phyloP scores from a whole-genome alignment of 345 rosid species.

The Aquilaria sinensis region DNA sequence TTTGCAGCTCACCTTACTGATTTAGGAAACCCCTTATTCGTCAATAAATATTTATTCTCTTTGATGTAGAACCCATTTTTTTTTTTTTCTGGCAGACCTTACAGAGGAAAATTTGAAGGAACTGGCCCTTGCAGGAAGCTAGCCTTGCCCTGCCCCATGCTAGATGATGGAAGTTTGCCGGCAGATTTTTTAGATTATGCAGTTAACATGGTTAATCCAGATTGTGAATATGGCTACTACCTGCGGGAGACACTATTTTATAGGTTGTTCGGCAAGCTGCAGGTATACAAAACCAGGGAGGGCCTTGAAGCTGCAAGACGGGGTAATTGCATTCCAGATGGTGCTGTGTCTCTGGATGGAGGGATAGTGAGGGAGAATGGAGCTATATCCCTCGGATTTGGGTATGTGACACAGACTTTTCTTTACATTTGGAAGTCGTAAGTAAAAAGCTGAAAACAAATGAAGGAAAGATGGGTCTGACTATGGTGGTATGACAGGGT shows the following conservation, averaged over 20 bases:
- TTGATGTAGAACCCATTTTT: not conserved
- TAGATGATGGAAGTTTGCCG: conserved; percentile 30
- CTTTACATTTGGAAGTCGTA: not conserved
- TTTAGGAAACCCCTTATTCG: not conserved
- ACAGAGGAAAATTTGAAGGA: conserved; percentile 17
- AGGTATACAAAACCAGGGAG: conserved; percentile 46
- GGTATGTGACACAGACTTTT: conserved; percentile 23
- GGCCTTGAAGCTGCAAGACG: conserved; percentile 34
- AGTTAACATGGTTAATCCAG: conserved; percentile 51
- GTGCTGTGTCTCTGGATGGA: conserved; percentile 59
- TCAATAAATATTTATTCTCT: not conserved
- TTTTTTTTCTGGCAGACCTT: conserved; percentile 21
- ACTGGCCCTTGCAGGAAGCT: conserved; percentile 38
- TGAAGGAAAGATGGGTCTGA: no score
- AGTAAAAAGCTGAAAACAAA: not conserved
- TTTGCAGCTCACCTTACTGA: not conserved
- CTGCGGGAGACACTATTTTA: conserved; percentile 59
- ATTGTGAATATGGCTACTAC: conserved; percentile 25
- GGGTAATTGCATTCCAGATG: conserved; percentile 17
- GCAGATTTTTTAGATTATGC: conserved; percentile 62
- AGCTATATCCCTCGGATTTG: conserved; percentile 28
- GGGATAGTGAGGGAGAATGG: conserved; percentile 41
- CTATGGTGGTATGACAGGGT: conserved; percentile 16
- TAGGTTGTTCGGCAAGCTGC: conserved; percentile 40
- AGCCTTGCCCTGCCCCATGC: conserved; percentile 32